Base-by-base conservation (phyloP, 345 rosid species). In the Streptanthus diversifolius region DNA sequence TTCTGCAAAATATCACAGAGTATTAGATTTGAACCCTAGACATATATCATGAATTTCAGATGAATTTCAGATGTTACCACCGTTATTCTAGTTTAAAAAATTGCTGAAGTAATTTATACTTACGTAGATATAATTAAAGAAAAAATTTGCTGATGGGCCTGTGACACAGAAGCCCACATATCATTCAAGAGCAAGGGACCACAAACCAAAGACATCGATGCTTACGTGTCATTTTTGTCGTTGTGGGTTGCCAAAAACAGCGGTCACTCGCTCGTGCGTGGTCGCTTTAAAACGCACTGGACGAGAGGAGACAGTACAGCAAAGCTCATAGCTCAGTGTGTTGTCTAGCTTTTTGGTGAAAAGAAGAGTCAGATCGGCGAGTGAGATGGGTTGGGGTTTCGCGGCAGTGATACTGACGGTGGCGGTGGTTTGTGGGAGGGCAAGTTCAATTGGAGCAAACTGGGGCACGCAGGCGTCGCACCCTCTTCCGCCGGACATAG, bases 401-500 rank as follows among this genome's bases (percentile, higher is more conserved):
- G 10, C 52, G 52, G 70, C 66, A 59, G 63, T 76, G 63, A 63
- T 68, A 2, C 3, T 71, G 13, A 53, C 44, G 40, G 80, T 88
- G 76, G 59, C 70, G 29, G 3, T 74, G 39, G 24, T 81, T 70
- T 39, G 79, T 17, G 15, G 56, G 54, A 48, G 66, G 30, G 90
- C 73, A 71, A 79, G 66, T 63, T 86, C 92, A 9, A 82, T 88
- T 37, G 96, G 96, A 49, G 93, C 84, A 10, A 95, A 95, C 84
- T 95, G 98, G 99, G 99, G 98, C 8, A 92, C 97, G 10, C 97
- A 92, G 77, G 72, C 91, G 1, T 77, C 85, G 9, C 98, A 95
- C 78, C 89, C 85, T 21, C 84, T 92, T 65, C 87, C 90, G 1
- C 93, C 99, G n/a, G 85, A 77, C n/a, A 83, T 81, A 22, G 78